phyloP scores from a whole-genome alignment of 2,329 filamentous ascomycete species.

The Neobulgaria alba region DNA sequence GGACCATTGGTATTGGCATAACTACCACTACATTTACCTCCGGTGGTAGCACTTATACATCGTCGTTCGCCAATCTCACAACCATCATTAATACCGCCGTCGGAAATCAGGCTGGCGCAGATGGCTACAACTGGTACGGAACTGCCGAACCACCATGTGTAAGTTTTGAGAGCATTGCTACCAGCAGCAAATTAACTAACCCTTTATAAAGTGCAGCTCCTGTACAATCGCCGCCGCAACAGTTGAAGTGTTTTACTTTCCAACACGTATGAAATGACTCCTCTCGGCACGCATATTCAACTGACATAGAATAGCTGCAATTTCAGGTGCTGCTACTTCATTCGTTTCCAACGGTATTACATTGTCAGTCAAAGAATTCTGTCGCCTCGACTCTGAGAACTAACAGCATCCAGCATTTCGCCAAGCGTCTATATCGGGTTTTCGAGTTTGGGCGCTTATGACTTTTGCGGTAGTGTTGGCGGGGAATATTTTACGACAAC shows the following conservation, averaged over 20 bases:
- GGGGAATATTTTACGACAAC: constrained; percentile 1
- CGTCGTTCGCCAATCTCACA: not conserved
- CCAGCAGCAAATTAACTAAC: not conserved
- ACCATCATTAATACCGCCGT: not conserved
- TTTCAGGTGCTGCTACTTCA: not conserved
- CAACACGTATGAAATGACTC: not conserved
- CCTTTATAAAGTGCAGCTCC: not conserved
- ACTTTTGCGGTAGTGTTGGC: constrained; percentile 4
- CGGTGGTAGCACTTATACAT: not conserved
- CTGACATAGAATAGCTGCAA: not conserved
- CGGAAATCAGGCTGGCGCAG: not conserved
- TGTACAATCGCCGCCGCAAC: not conserved
- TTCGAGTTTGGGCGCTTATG: constrained; percentile 1
- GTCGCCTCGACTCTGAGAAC: not conserved
- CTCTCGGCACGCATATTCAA: no score
- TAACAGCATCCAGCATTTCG: not conserved
- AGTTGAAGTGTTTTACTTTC: not conserved
- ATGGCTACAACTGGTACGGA: not conserved
- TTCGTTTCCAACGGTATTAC: not conserved
- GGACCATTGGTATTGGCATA: not conserved
- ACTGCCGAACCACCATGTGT: not conserved
- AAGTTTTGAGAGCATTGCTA: not conserved
- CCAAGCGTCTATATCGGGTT: constrained; percentile 3
- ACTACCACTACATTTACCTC: not conserved
- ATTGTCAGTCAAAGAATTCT: not conserved